Percentiles rank a stretch among this genome's conserved stretches.
Conservation (phyloP, 2,329 filamentous ascomycete genomes). For the Pyrenophora seminiperda region DNA sequence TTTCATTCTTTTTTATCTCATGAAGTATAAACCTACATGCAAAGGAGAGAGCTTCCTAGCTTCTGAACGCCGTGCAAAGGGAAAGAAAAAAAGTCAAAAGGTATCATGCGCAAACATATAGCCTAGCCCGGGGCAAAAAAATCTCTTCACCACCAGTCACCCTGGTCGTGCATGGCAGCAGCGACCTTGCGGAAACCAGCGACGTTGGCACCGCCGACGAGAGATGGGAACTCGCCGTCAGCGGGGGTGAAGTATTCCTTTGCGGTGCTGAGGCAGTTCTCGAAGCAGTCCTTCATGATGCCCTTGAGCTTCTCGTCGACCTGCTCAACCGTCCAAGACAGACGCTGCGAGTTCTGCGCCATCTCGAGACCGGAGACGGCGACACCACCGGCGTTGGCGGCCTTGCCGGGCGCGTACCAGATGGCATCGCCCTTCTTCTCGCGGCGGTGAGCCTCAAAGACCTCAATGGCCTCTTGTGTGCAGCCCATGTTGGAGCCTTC, state of each 20-base stretch:
- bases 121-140: slow-evolving; percentile 15
- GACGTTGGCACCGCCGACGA: slow-evolving; percentile 95
- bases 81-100: slow-evolving; percentile 28
- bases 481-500: slow-evolving; percentile 99
- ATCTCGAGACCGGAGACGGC: slow-evolving; percentile 98
- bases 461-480: slow-evolving; percentile 91
- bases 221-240: slow-evolving; percentile 83
- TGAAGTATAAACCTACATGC: slow-evolving; percentile 33
- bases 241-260: slow-evolving; percentile 80
- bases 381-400: slow-evolving; percentile 95
- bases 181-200: slow-evolving; percentile 97
- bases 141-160: slow-evolving; percentile 78
- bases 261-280: slow-evolving; percentile 85
- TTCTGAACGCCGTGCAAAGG: slow-evolving; percentile 25
- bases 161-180: slow-evolving; percentile 92
- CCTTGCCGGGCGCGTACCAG: slow-evolving; percentile 97
- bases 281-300: slow-evolving; percentile 95
- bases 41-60: slow-evolving; percentile 12
- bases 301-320: slow-evolving; percentile 88
- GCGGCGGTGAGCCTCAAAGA: slow-evolving; percentile 80
- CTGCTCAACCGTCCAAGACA: slow-evolving; percentile 86
- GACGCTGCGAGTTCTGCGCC: slow-evolving; percentile 92
- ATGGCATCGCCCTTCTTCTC: slow-evolving; percentile 72
- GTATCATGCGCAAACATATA: slow-evolving; percentile 32
- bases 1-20: slow-evolving; percentile 21